Evolutionary conservation across 2,329 filamentous ascomycete genomes (phyloP), one percentile per base, ranked within the genome.

Genomic region (Fusarium sp.): DNA sequence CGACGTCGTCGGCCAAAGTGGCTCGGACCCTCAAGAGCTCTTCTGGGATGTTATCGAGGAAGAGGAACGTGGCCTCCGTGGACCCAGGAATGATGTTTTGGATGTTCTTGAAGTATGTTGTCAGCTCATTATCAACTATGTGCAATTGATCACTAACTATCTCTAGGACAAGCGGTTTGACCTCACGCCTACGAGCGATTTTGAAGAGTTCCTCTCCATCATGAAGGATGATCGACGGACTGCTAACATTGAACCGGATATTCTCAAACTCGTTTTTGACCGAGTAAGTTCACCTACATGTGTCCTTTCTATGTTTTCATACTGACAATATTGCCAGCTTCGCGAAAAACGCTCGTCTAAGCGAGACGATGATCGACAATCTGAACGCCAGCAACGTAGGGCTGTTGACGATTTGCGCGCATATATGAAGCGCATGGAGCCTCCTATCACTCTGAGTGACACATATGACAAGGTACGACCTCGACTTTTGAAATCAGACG

Each of bases 11-110:
- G 94, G 94, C 52, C 93, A 97, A 76, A 81, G 88, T 61, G 94
- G 95, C 57, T 97, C 94, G 6, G 92, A 89, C 6, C 93, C 96
- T 15, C 86, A 97, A 69, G 94, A 98, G 75, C 84, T 99, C 8
- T 98, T 99, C 83, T 98, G 95, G 94, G 96, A 99, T 78, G 84
- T 94, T 47, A 87, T 98, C 26, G 96, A 98, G 78, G 94, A 97
- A 78, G 94, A 98, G 79, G 95, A 99, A 76, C 89, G 92, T 60
- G 90, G 91, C n/a, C 84, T 98, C 47, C 91, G 94, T 65, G 90
- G 89, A 50, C 91, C 91, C 49, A 87, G 93, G 65, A 97, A 96
- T 76, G 90, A 94, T 76, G 92, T 97, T 39, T 84, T 96, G 69
- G 94, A 97, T 81, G 93, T 96, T 71, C 86, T 97, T 72, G 93